phyloP scores from a whole-genome alignment of 2,329 filamentous ascomycete species.

The Colletotrichum orbiculare region DNA sequence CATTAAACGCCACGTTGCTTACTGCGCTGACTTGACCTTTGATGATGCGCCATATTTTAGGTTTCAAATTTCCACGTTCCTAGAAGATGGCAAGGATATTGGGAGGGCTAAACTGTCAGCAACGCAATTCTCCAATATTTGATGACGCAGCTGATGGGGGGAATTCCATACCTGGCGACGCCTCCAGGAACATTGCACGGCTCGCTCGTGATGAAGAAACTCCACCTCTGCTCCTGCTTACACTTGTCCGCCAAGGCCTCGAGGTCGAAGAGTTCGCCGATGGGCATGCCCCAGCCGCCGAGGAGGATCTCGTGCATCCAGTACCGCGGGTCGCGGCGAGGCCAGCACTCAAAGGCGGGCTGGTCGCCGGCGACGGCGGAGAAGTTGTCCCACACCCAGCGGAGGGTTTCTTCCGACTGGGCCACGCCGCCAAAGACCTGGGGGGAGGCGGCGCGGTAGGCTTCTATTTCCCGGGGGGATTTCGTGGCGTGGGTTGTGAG shows the following conservation, averaged over 20 bases:
- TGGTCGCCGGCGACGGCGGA: slow-evolving; percentile 67
- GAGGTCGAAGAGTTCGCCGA: slow-evolving; percentile 55
- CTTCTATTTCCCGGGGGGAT: slow-evolving; percentile 21
- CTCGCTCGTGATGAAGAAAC: slow-evolving; percentile 53
- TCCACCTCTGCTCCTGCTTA: slow-evolving; percentile 46
- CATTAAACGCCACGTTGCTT: background rate
- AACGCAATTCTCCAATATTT: background rate
- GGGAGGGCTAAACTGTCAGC: slow-evolving; percentile 42
- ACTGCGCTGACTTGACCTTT: no score
- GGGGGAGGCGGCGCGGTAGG: slow-evolving; percentile 15
- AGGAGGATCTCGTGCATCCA: slow-evolving; percentile 55
- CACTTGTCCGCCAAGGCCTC: slow-evolving; percentile 50
- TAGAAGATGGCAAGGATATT: slow-evolving; percentile 52
- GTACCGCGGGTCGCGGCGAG: slow-evolving; percentile 46
- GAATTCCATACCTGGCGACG: slow-evolving; percentile 39
- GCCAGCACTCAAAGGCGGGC: slow-evolving; percentile 63
- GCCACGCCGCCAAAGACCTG: slow-evolving; percentile 54
- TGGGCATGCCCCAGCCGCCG: slow-evolving; percentile 54
- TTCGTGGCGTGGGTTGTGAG: slow-evolving; percentile 32
- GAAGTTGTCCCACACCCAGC: slow-evolving; percentile 70
- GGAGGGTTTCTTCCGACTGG: slow-evolving; percentile 58
- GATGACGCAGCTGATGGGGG: background rate
- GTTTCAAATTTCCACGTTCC: background rate
- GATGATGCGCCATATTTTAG: background rate
- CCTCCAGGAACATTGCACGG: slow-evolving; percentile 47